Conservation (phyloP, 441 rosid species). For the Populus hybrid region DNA sequence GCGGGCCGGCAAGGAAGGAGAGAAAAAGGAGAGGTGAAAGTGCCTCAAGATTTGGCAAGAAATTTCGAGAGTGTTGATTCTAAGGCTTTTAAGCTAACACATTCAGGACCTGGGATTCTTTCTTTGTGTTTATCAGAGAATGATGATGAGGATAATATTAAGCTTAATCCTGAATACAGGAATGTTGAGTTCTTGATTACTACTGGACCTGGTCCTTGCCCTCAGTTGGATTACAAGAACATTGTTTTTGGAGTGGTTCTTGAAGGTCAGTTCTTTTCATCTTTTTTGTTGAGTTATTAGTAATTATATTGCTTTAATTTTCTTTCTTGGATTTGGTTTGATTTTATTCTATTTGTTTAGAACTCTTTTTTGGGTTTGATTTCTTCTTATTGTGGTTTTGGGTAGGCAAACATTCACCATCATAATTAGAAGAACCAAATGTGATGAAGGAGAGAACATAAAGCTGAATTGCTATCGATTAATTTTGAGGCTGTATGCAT, state of each 20-base stretch:
- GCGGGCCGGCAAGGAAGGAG: constrained; percentile 71
- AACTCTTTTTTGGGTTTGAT: neutral
- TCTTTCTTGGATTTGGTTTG: neutral
- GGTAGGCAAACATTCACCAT: neutral
- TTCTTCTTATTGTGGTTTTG: neutral
- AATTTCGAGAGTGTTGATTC: constrained; percentile 69
- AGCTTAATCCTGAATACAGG: constrained; percentile 64
- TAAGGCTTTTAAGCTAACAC: constrained; percentile 54
- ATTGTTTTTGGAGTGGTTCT: constrained; percentile 82
- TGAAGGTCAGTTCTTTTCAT: constrained; percentile 66
- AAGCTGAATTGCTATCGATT: neutral
- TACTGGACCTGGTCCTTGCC: constrained; percentile 87
- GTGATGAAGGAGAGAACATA: neutral
- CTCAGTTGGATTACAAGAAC: constrained; percentile 67
- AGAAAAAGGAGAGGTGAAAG: constrained; percentile 52
- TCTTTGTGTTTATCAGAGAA: constrained; percentile 79
- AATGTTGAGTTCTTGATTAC: constrained; percentile 88
- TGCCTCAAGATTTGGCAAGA: constrained; percentile 37
- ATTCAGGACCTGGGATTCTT: constrained; percentile 58
- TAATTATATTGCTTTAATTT: too few species aligned
- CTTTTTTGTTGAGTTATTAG: neutral
- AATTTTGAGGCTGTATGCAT: neutral
- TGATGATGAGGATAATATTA: constrained; percentile 68
- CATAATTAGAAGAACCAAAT: neutral
- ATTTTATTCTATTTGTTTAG: neutral